Conservation (phyloP, 2,329 filamentous ascomycete genomes). For the Orbilia ellipsospora region DNA sequence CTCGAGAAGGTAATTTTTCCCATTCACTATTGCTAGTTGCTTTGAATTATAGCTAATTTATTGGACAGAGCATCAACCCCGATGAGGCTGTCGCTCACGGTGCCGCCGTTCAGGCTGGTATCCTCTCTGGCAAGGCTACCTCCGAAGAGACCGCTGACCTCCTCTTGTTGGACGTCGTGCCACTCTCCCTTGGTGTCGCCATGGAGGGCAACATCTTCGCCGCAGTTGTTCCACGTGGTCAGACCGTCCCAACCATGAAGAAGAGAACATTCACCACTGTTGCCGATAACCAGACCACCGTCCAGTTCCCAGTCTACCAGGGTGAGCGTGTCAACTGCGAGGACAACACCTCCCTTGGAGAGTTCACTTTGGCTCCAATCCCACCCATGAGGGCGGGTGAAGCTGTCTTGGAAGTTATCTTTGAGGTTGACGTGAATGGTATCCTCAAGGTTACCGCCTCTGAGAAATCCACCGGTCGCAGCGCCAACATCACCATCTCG, state of each 20-base stretch:
- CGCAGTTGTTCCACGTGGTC: constrained; percentile 83
- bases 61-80: constrained; percentile 86
- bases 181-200: constrained; percentile 95
- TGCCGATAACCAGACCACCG: constrained; percentile 78
- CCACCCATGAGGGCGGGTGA: constrained; percentile 91
- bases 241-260: constrained; percentile 82
- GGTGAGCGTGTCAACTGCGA: constrained; percentile 98
- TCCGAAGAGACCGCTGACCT: constrained; percentile 94
- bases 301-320: constrained; percentile 93
- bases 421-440: constrained; percentile 99
- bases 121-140: constrained; percentile 96
- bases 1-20: constrained; percentile 77
- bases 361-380: constrained; percentile 93
- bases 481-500: constrained; percentile 99
- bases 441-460: constrained; percentile 99
- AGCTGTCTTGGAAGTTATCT: constrained; percentile 95
- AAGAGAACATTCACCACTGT: constrained; percentile 92
- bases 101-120: constrained; percentile 98
- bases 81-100: constrained; percentile 99
- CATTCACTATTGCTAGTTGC: constrained; percentile 8
- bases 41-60: neutral
- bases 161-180: constrained; percentile 93
- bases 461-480: constrained; percentile 98
- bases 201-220: constrained; percentile 99
- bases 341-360: constrained; percentile 96